A percentile compares a stretch with the other conserved stretches of the same genome.
Conservation (phyloP, 306 rosid species). For the Vigna angularis region DNA sequence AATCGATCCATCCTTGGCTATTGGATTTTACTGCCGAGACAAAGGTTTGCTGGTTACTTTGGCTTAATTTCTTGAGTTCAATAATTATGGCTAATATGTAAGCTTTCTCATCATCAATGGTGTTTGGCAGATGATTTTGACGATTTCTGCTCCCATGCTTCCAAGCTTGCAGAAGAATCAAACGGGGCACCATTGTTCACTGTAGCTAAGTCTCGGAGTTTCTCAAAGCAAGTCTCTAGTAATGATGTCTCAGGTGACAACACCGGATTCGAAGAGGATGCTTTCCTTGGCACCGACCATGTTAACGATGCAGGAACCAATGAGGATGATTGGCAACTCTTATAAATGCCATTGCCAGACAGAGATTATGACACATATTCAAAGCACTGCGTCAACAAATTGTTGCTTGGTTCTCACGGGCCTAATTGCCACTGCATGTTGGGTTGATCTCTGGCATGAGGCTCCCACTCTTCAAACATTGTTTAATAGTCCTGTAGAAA, state of each 20-base stretch:
- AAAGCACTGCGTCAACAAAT: constrained; percentile 12
- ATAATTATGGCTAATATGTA: constrained; percentile 11
- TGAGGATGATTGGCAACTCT: constrained; percentile 93
- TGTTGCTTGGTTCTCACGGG: constrained; percentile 38
- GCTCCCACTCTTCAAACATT: constrained; percentile 18
- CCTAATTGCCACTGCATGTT: constrained; percentile 35
- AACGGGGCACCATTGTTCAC: constrained; percentile 95
- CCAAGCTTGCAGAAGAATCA: constrained; percentile 82
- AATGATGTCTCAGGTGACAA: constrained; percentile 48
- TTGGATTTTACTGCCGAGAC: constrained; percentile 95
- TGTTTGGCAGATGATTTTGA: constrained; percentile 76
- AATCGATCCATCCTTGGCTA: constrained; percentile 92
- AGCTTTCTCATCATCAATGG: constrained; percentile 30
- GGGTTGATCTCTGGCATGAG: constrained; percentile 34
- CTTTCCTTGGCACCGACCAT: constrained; percentile 43
- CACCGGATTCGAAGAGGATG: constrained; percentile 50
- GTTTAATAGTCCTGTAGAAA: constrained; percentile 48
- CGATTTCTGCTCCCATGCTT: constrained; percentile 79
- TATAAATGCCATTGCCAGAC: constrained; percentile 48
- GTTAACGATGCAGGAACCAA: constrained; percentile 52
- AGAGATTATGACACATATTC: constrained; percentile 7
- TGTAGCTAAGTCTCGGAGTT: constrained; percentile 63
- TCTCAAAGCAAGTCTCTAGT: constrained; percentile 51
- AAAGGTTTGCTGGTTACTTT: constrained; percentile 65
- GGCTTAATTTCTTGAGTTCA: constrained; percentile 28